These are phyloP conservation scores for Psilocybe sp. DNA, from an alignment of 768 basidiomycete genomes.

Conservation along the genomic window DNA sequence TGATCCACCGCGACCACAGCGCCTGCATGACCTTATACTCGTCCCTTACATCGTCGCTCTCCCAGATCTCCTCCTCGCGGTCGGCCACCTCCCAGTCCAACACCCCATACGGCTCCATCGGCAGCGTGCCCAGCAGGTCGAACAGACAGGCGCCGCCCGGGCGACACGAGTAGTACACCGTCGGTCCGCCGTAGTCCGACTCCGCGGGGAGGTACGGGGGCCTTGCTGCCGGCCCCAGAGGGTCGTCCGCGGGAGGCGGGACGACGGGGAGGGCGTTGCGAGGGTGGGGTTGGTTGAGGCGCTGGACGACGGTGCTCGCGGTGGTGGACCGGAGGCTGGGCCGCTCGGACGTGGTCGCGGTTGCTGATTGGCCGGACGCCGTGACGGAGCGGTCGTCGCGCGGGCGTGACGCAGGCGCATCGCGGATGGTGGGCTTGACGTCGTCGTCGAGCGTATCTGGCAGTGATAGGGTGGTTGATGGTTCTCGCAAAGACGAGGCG, in stretches of 20 bases:
- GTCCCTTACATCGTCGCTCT: constrained; percentile 65
- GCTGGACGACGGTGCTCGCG: not conserved
- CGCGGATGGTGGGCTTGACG: not conserved
- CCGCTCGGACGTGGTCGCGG: not conserved
- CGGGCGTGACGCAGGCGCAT: not conserved
- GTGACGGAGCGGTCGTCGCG: not conserved
- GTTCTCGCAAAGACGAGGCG: too few relatives aligned
- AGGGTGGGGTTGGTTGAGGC: not conserved
- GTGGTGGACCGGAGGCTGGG: constrained; percentile 1
- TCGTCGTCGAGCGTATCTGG: not conserved
- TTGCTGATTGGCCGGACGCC: not conserved
- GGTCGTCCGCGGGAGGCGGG: constrained; percentile 40
- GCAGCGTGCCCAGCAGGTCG: constrained; percentile 59
- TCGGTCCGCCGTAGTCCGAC: constrained; percentile 44
- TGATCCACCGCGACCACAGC: constrained; percentile 75
- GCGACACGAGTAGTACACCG: constrained; percentile 58
- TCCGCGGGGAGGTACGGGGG: constrained; percentile 50
- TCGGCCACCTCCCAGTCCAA: constrained; percentile 70
- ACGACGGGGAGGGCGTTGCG: constrained; percentile 30
- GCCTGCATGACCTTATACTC: constrained; percentile 80
- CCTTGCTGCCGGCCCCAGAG: constrained; percentile 49
- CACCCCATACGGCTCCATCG: constrained; percentile 61
- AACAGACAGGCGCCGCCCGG: constrained; percentile 63
- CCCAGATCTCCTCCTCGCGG: constrained; percentile 73
- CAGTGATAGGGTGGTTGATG: not conserved